Evolutionary conservation across 257 asterid genomes (phyloP), one percentile per base, ranked within the genome.

Genomic region (Gentiana straminea): DNA sequence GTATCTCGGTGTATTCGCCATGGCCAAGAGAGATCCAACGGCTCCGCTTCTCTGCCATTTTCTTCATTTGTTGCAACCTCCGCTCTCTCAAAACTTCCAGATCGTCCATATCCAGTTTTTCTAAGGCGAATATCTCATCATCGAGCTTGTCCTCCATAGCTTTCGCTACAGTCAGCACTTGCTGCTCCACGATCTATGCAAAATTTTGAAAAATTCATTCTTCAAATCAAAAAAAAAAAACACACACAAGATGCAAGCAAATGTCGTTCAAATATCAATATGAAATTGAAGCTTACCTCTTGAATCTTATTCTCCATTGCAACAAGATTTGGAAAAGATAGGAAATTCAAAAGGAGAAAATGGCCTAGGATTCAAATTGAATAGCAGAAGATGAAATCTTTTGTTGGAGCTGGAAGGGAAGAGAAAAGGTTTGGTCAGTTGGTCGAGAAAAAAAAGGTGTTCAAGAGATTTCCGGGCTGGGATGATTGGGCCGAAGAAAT

Each of bases 131-230:
- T 63, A 85, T 88, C 80, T 85, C 94, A 1, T 92, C 99, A 57
- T 92, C 99, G 15, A 92, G 79, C 83, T 92, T 83, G 46, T 92
- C 99, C 76, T 92, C 99, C 70, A 92, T 83, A 37, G 94, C 99
- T 68, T 88, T 83, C 61, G 71, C 97, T 49, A 92, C 99, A 43
- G 95, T 81, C 80, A 92, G 75, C 68, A 92, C 69, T 71, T 88
- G 97, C 84, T 85, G 60, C 84, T 84, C 97, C 62, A 92, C 37
- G 58, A 92, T 86, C 99, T 92, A 77, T 13, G 1, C 51, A 2
- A 5, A 55, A 8, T 8, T 3, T 36, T 43, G 54, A n/a, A 7
- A 4, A 37, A 33, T 43, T 52, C 10, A 5, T 32, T 13, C 33
- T 15, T 15, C 33, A 8, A 48, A 33, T 33, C 33, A 7, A 35